phyloP scores from a whole-genome alignment of 2,329 filamentous ascomycete species.

The Orbilia quercus region DNA sequence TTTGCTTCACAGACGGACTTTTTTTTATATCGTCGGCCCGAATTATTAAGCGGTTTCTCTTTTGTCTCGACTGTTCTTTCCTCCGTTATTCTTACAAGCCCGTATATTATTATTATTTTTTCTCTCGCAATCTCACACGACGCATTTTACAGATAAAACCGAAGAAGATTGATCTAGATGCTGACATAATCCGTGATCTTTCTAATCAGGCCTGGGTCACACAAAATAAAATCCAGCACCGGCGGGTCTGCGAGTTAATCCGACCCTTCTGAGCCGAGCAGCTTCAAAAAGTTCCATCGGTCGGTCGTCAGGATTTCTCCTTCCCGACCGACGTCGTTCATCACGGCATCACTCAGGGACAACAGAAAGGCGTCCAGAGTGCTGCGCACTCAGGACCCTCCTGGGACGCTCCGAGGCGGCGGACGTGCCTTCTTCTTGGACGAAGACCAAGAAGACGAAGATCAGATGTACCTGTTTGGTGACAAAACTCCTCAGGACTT shows the following conservation, averaged over 20 bases:
- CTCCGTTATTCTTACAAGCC: constrained; percentile 8
- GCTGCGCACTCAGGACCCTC: constrained; percentile 49
- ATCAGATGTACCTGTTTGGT: constrained; percentile 42
- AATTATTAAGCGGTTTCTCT: constrained; percentile 42
- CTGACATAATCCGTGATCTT: constrained; percentile 51
- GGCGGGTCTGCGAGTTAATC: constrained; percentile 24
- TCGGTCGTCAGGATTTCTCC: constrained; percentile 29
- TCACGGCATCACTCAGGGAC: constrained; percentile 53
- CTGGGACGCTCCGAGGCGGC: constrained; percentile 49
- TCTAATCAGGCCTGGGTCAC: constrained; percentile 41
- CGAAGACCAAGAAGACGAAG: constrained; percentile 28
- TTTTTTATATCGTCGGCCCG: constrained; percentile 47
- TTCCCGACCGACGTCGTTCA: constrained; percentile 51
- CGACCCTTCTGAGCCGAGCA: constrained; percentile 7
- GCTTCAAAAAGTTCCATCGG: constrained; percentile 27
- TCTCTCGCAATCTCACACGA: no score
- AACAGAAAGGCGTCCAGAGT: constrained; percentile 51
- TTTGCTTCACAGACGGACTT: constrained; percentile 22
- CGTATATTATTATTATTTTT: constrained; percentile 24
- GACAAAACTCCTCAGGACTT: constrained; percentile 20
- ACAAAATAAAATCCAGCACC: constrained; percentile 23
- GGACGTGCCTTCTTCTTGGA: constrained; percentile 52
- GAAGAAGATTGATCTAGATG: no score
- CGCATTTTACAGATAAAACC: no score
- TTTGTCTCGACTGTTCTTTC: constrained; percentile 16